Conservation (phyloP, 164 flowering plant species). For the Malania oleifera region DNA sequence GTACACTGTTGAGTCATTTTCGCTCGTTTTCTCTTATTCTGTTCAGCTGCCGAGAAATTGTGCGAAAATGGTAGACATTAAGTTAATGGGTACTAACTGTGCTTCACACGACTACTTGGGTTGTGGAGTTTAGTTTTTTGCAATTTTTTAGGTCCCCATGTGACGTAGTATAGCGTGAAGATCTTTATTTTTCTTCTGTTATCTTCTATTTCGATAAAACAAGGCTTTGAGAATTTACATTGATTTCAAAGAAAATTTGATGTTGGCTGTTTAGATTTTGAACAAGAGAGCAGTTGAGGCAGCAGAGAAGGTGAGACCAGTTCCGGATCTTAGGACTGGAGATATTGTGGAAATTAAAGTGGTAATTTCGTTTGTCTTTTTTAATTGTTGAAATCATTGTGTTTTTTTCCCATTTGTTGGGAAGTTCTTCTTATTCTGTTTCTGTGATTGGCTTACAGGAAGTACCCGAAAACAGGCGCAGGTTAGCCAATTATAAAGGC, state of each 20-base stretch:
- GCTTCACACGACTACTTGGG: too few relatives aligned
- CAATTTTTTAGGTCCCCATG: background rate
- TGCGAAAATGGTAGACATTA: background rate
- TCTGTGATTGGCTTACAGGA: slow-evolving; percentile 45
- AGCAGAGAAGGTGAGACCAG: slow-evolving; percentile 45
- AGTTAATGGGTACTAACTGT: too few relatives aligned
- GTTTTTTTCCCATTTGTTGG: too few relatives aligned
- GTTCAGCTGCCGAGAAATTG: background rate
- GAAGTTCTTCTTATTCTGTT: background rate
- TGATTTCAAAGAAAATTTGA: background rate
- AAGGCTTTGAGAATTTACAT: background rate
- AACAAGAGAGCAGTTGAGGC: slow-evolving; percentile 85
- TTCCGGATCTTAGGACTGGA: slow-evolving; percentile 79
- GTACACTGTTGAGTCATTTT: slow-evolving; percentile 24
- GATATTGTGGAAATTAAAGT: slow-evolving; percentile 82
- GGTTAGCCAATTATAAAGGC: slow-evolving; percentile 72
- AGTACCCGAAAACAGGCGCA: slow-evolving; percentile 76
- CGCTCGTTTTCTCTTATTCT: background rate
- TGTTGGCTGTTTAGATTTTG: slow-evolving; percentile 49
- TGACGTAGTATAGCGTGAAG: background rate
- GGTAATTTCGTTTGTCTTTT: slow-evolving; percentile 33
- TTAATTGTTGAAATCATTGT: background rate
- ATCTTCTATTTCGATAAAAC: background rate
- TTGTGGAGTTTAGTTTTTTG: too few relatives aligned
- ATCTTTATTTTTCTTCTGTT: background rate